Conservation (phyloP, 192 early-diverging fungal species). For the Pilaira anomala region DNA sequence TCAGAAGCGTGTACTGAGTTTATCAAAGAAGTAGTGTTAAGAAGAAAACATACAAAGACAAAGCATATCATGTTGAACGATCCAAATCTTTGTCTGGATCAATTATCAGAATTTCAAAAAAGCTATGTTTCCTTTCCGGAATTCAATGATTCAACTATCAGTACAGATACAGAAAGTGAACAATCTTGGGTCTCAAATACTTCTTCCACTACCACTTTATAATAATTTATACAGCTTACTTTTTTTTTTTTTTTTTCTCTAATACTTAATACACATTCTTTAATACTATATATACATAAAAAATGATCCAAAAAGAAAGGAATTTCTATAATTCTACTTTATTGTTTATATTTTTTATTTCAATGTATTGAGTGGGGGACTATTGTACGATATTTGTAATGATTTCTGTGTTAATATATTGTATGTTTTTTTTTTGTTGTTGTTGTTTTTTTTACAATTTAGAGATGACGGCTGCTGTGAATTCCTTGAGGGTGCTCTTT, state of each 20-base stretch:
- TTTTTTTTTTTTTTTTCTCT: background rate
- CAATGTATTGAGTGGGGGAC: too few relatives aligned
- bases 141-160: constrained; percentile 4
- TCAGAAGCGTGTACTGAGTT: background rate
- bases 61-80: too few relatives aligned
- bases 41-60: too few relatives aligned
- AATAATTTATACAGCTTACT: too few relatives aligned
- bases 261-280: background rate
- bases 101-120: constrained; percentile 16
- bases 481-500: constrained; percentile 83
- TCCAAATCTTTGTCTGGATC: background rate
- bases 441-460: constrained; percentile 51
- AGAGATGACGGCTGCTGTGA: constrained; percentile 85
- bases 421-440: too few relatives aligned
- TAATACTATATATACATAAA: background rate
- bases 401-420: background rate
- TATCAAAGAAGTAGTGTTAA: background rate
- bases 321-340: too few relatives aligned
- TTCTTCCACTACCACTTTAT: too few relatives aligned
- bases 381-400: too few relatives aligned
- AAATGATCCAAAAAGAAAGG: background rate
- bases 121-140: constrained; percentile 22
- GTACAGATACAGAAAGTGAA: background rate
- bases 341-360: too few relatives aligned
- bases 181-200: constrained; percentile 16